These are phyloP conservation scores for Ceratobasidium papillatum DNA, from an alignment of 1,284 basidiomycete genomes.

Conservation along the genomic window DNA sequence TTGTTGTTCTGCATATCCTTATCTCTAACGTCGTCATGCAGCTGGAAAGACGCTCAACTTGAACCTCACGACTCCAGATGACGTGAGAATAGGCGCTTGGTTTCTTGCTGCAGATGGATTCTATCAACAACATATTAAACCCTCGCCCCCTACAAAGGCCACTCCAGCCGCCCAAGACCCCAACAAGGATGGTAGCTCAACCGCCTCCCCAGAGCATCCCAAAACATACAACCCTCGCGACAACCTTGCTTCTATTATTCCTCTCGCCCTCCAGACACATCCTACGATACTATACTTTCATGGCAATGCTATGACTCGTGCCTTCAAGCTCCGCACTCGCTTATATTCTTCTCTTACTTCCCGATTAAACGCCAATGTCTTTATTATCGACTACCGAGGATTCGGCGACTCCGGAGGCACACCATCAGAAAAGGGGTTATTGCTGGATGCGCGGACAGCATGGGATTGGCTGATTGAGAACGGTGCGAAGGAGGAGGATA, in stretches of 20 bases:
- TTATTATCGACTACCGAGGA: slow-evolving; percentile 91
- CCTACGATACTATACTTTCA: slow-evolving; percentile 90
- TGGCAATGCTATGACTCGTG: slow-evolving; percentile 86
- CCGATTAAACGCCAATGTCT: slow-evolving; percentile 75
- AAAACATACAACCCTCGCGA: slow-evolving; percentile 20
- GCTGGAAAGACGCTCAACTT: slow-evolving; percentile 84
- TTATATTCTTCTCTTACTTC: slow-evolving; percentile 70
- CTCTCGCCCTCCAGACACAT: slow-evolving; percentile 62
- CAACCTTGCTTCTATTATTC: slow-evolving; percentile 47
- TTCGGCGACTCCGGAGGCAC: slow-evolving; percentile 86
- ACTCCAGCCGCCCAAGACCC: slow-evolving; percentile 45
- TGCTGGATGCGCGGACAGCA: slow-evolving; percentile 78
- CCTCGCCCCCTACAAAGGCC: slow-evolving; percentile 40
- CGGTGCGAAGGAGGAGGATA: slow-evolving; percentile 65
- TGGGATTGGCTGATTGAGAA: slow-evolving; percentile 78
- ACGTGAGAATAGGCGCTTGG: slow-evolving; percentile 86
- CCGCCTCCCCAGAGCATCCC: slow-evolving; percentile 46
- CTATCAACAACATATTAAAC: slow-evolving; percentile 54
- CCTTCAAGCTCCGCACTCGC: slow-evolving; percentile 67
- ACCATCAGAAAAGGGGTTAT: slow-evolving; percentile 77
- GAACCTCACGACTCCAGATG: slow-evolving; percentile 75
- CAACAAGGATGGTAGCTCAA: slow-evolving; percentile 41
- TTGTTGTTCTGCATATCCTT: background rate
- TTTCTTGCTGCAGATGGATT: slow-evolving; percentile 79
- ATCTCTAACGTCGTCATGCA: slow-evolving; percentile 49